Evolutionary conservation across 169 alveolate species (phyloP).

Genomic region (Plasmodium billcollinsi): DNA sequence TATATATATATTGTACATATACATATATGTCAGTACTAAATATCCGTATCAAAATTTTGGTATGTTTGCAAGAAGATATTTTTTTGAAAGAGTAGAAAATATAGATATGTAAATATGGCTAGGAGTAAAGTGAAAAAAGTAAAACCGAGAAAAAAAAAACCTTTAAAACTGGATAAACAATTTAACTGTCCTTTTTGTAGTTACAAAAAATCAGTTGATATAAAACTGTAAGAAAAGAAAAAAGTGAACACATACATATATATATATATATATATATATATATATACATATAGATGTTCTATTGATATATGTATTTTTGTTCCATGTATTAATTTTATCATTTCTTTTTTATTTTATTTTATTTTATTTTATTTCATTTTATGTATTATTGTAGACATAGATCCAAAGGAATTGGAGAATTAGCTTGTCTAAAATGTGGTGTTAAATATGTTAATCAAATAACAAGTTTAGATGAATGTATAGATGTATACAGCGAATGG

Average conservation of each 20-base stretch:
- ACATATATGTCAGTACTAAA: no score
- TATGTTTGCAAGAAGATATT: no score
- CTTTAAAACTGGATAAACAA: constrained; percentile 92
- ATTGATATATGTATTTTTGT: neutral
- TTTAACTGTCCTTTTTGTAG: constrained; percentile 96
- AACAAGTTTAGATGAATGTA: constrained; percentile 89
- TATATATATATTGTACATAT: no score
- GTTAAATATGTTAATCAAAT: constrained; percentile 87
- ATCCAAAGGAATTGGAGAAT: constrained; percentile 78
- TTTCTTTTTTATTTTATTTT: neutral
- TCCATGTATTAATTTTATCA: neutral
- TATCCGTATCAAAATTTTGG: no score
- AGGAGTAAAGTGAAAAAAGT: constrained; percentile 86
- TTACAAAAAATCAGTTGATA: constrained; percentile 92
- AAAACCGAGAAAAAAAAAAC: constrained; percentile 80
- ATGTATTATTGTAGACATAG: constrained; percentile 29
- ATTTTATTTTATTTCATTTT: neutral
- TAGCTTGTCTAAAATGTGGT: constrained; percentile 92
- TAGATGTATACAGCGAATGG: constrained; percentile 94
- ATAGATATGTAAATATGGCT: constrained; percentile 81
- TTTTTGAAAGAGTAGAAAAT: neutral
- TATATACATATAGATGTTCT: neutral
- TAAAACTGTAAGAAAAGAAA: constrained; percentile 86
- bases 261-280: constrained; percentile 7
- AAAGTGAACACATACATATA: neutral